A percentile compares a stretch with the other conserved stretches of the same genome.
Conservation (phyloP, 305 asterid genomes). For the Fraxinus sp. region DNA sequence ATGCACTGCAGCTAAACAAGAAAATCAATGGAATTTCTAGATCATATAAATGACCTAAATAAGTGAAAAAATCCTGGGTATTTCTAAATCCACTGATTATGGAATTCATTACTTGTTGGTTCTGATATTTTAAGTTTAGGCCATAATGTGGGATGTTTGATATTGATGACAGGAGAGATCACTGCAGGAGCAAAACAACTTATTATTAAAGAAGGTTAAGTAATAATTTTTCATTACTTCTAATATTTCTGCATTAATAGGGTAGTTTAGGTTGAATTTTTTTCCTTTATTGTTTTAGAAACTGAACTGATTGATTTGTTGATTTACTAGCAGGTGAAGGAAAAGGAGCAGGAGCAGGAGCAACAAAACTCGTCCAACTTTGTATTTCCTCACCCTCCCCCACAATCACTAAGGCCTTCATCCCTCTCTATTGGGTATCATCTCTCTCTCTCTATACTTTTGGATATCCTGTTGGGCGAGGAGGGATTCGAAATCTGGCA, state of each 20-base stretch:
- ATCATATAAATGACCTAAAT: background rate
- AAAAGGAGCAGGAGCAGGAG: constrained; percentile 27
- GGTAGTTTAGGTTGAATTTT: background rate
- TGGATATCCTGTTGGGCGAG: background rate
- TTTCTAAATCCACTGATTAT: background rate
- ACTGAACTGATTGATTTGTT: background rate
- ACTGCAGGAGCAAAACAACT: constrained; percentile 51
- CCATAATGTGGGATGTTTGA: background rate
- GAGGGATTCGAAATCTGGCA: background rate
- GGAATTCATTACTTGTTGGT: background rate
- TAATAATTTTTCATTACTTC: background rate
- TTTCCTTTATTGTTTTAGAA: background rate
- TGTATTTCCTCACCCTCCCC: constrained; percentile 25
- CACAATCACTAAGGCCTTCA: constrained; percentile 18
- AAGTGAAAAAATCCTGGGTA: background rate
- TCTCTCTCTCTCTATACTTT: background rate
- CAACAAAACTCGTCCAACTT: constrained; percentile 24
- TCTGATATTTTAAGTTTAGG: background rate
- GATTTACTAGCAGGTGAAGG: constrained; percentile 40
- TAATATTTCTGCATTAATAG: background rate
- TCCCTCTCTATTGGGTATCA: constrained; percentile 39
- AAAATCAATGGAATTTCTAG: background rate
- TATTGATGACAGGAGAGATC: constrained; percentile 54
- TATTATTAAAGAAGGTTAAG: constrained; percentile 51
- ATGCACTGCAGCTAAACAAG: background rate